Conservation (phyloP, 768 basidiomycete genomes). For the Phylloporus sp. region DNA sequence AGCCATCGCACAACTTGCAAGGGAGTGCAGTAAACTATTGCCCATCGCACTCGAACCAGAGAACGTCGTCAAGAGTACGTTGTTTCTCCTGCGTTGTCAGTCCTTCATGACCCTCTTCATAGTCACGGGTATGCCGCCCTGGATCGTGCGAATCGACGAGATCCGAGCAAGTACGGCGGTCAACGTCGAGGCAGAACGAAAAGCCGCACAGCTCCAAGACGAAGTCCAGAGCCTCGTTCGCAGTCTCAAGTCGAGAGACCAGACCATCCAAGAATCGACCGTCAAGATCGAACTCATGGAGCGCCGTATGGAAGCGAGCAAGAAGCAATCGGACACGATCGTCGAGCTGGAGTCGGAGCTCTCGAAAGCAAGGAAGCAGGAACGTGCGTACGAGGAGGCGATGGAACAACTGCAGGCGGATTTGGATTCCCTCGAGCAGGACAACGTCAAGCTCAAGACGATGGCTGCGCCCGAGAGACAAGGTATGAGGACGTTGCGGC, state of each 20-base stretch:
- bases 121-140: constrained; percentile 79
- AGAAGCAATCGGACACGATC: constrained; percentile 85
- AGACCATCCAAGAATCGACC: constrained; percentile 77
- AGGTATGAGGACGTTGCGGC: constrained; percentile 40
- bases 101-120: not conserved
- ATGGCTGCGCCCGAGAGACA: constrained; percentile 64
- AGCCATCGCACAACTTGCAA: constrained; percentile 62
- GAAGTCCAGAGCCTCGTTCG: constrained; percentile 86
- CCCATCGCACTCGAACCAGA: constrained; percentile 70
- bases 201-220: constrained; percentile 79
- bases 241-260: constrained; percentile 82
- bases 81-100: not conserved
- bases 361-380: constrained; percentile 78
- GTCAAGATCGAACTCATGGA: constrained; percentile 97
- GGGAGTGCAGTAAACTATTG: constrained; percentile 66
- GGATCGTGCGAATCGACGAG: constrained; percentile 76
- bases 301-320: constrained; percentile 83
- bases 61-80: constrained; percentile 73
- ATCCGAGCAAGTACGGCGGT: constrained; percentile 78
- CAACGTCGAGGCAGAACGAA: constrained; percentile 90
- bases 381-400: constrained; percentile 85
- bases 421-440: constrained; percentile 79
- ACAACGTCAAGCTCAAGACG: constrained; percentile 78
- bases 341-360: constrained; percentile 77
- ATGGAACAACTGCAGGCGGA: constrained; percentile 92